Percentiles rank a stretch among this genome's conserved stretches.
Evolutionary conservation across 768 basidiomycete genomes (phyloP).

Genomic region (Amanita rubescens): DNA sequence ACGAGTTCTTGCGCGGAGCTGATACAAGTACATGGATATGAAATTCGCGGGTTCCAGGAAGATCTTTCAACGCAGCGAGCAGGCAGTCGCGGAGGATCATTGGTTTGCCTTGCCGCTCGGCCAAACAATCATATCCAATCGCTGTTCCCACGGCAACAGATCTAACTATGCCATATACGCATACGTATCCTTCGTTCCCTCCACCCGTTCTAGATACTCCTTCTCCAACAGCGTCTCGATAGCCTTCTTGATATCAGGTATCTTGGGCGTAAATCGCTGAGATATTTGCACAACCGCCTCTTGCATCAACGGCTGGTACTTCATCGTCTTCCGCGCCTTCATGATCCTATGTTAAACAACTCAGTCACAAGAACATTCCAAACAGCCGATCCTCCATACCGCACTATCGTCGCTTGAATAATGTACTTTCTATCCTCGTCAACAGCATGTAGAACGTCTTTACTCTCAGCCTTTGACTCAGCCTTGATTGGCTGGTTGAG

Average conservation of each 20-base stretch:
- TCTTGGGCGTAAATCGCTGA: conserved; percentile 83
- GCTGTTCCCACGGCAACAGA: background rate
- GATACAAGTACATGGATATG: conserved; percentile 73
- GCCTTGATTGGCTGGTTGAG: conserved; percentile 90
- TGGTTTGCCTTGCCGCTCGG: conserved; percentile 11
- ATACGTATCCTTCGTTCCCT: conserved; percentile 82
- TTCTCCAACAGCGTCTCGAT: conserved; percentile 94
- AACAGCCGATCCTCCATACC: conserved; percentile 27
- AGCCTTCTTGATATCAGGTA: conserved; percentile 95
- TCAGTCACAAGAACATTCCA: background rate
- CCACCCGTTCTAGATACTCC: conserved; percentile 94
- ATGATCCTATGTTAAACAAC: conserved; percentile 62
- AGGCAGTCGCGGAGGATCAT: conserved; percentile 52
- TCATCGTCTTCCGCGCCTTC: conserved; percentile 94
- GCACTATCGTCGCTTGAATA: conserved; percentile 91
- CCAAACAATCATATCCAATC: conserved; percentile 7
- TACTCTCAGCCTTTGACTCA: conserved; percentile 85
- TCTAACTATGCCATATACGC: conserved; percentile 56
- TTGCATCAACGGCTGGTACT: conserved; percentile 83
- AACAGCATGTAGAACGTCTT: conserved; percentile 86
- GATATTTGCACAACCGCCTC: conserved; percentile 88
- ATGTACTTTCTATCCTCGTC: conserved; percentile 97
- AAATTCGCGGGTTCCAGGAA: conserved; percentile 66
- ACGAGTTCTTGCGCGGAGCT: conserved; percentile 54
- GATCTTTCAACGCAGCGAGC: conserved; percentile 41